Percentiles rank a stretch among this genome's conserved stretches.
phyloP scores from a whole-genome alignment of 1,284 basidiomycete species.

The Tilletia setariae region DNA sequence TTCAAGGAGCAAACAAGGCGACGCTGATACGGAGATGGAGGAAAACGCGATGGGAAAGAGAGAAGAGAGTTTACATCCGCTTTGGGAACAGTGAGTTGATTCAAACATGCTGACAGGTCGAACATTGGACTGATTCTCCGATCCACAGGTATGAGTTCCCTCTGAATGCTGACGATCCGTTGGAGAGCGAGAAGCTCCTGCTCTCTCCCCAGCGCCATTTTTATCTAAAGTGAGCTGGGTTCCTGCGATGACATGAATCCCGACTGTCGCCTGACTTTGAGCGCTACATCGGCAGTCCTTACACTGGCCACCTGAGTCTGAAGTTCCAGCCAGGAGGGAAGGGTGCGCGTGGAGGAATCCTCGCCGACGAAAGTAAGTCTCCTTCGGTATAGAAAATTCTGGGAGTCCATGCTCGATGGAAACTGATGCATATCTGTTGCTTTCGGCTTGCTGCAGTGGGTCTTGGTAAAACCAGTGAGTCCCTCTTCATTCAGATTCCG shows the following conservation, averaged over 20 bases:
- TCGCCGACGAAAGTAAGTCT: constrained; percentile 66
- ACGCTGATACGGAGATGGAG: not conserved
- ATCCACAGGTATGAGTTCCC: constrained; percentile 26
- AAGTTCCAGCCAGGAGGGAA: constrained; percentile 78
- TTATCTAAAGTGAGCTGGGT: constrained; percentile 7
- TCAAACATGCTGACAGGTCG: not conserved
- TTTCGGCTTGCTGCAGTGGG: constrained; percentile 52
- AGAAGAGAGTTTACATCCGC: constrained; percentile 71
- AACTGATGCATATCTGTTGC: not conserved
- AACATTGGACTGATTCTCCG: not conserved
- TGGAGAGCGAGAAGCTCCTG: constrained; percentile 18
- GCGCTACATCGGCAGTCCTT: constrained; percentile 31
- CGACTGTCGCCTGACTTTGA: not conserved
- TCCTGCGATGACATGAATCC: not conserved
- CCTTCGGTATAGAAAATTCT: too few species aligned
- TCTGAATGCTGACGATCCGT: constrained; percentile 23
- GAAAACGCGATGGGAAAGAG: constrained; percentile 9
- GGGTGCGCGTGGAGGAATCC: constrained; percentile 76
- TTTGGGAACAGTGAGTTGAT: constrained; percentile 81
- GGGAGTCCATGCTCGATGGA: not conserved
- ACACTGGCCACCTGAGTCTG: constrained; percentile 82
- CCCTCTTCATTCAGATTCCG: not conserved
- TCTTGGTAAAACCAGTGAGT: constrained; percentile 31
- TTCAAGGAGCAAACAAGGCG: not conserved
- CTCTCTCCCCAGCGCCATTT: constrained; percentile 20